phyloP scores from a whole-genome alignment of 345 rosid species.

The Syzygium oleosum region DNA sequence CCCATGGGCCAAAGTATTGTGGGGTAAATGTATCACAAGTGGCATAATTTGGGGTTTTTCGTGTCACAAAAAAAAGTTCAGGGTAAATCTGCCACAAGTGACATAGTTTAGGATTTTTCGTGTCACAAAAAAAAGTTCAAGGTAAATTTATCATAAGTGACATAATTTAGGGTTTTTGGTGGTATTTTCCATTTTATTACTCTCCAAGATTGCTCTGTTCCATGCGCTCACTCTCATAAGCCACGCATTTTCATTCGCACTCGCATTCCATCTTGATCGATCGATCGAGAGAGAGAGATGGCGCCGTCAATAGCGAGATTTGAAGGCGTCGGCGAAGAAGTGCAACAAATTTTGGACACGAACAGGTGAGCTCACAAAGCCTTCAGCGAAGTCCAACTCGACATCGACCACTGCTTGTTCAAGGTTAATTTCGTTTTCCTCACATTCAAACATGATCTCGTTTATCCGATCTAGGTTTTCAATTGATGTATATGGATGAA shows the following conservation, averaged over 20 bases:
- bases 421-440: background rate
- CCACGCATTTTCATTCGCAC: background rate
- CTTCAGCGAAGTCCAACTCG: background rate
- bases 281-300: background rate
- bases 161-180: too few relatives aligned
- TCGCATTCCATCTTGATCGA: background rate
- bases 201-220: background rate
- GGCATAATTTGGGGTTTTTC: too few relatives aligned
- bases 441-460: background rate
- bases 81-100: too few relatives aligned
- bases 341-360: background rate
- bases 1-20: too few relatives aligned
- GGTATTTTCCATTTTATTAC: too few relatives aligned
- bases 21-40: too few relatives aligned
- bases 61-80: too few relatives aligned
- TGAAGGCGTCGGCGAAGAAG: background rate
- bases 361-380: background rate
- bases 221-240: background rate
- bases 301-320: background rate
- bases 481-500: background rate
- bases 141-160: too few relatives aligned
- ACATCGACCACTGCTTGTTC: background rate
- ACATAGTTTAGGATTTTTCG: too few relatives aligned
- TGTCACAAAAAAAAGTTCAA: too few relatives aligned
- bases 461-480: background rate